Conservation (phyloP, 2,329 filamentous ascomycete species). For the Shiraia sp. region DNA sequence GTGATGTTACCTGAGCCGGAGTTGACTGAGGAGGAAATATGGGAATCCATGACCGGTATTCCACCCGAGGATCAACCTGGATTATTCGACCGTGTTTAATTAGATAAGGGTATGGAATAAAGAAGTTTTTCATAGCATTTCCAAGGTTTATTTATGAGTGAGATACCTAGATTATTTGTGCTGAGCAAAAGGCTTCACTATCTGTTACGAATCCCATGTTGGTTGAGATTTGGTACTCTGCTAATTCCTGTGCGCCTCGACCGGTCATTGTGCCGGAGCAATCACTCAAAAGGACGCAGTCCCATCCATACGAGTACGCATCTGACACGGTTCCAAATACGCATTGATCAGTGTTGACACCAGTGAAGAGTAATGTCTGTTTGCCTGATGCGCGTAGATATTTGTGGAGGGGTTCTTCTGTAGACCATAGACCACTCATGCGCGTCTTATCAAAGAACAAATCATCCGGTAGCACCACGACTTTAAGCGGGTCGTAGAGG, state of each 20-base stretch:
- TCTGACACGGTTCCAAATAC: constrained; percentile 48
- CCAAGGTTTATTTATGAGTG: no score
- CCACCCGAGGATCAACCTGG: no score
- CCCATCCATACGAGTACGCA: constrained; percentile 48
- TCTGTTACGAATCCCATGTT: constrained; percentile 50
- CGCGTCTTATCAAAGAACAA: constrained; percentile 50
- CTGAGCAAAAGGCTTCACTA: constrained; percentile 38
- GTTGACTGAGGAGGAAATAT: no score
- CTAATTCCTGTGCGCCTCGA: constrained; percentile 44
- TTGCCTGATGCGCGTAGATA: constrained; percentile 47
- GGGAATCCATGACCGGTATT: no score
- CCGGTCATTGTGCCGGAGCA: constrained; percentile 50
- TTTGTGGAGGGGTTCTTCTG: constrained; percentile 46
- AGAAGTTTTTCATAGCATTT: no score
- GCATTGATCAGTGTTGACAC: constrained; percentile 51
- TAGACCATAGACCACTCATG: constrained; percentile 49
- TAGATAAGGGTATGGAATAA: no score
- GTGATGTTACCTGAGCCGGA: no score
- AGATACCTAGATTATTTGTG: constrained; percentile 13
- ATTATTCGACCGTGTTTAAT: no score
- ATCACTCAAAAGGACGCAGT: constrained; percentile 47
- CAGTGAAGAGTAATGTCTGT: constrained; percentile 48
- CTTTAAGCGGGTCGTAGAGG: constrained; percentile 47
- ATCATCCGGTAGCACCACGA: constrained; percentile 42
- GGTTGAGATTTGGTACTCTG: constrained; percentile 47